These are phyloP conservation scores for Phytopythium boreale DNA, from an alignment of 352 stramenopile genomes.

Conservation along the genomic window DNA sequence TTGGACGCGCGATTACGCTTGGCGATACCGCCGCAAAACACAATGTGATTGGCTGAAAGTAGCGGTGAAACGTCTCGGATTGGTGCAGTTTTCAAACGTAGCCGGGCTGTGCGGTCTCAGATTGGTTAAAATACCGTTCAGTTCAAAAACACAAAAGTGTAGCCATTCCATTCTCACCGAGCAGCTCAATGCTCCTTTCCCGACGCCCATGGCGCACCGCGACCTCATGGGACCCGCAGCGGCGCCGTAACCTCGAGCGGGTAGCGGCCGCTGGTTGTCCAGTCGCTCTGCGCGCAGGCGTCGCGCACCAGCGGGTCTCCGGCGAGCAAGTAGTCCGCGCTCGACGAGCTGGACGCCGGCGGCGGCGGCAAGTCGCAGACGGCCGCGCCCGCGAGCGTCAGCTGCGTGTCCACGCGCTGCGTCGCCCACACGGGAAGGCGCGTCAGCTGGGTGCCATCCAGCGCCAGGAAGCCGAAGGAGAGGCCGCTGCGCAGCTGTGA, in stretches of 20 bases:
- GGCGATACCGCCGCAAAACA: not conserved
- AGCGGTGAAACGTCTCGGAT: not conserved
- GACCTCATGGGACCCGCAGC: not conserved
- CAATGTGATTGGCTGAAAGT: conserved; percentile 16
- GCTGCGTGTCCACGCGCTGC: not conserved
- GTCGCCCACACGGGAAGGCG: not conserved
- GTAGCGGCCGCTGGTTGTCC: not conserved
- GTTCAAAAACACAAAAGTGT: not conserved
- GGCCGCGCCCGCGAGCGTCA: not conserved
- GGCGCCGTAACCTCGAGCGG: not conserved
- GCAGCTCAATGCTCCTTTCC: not conserved
- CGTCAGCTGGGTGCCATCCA: conserved; percentile 10
- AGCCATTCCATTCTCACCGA: conserved; percentile 5
- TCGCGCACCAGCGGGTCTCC: not conserved
- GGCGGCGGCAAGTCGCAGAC: not conserved
- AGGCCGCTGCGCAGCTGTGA: conserved; percentile 7
- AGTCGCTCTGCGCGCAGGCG: not conserved
- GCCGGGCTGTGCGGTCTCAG: not conserved
- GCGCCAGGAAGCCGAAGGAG: conserved; percentile 25
- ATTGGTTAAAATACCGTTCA: not conserved
- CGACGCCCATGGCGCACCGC: too few relatives aligned
- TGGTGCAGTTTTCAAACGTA: not conserved
- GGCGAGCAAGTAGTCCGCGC: not conserved
- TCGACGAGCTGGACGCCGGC: too few relatives aligned
- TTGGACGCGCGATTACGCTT: conserved; percentile 5